Percentiles rank a stretch among this genome's conserved stretches.
Conservation (phyloP, 805 yeast genomes). For the Cyberlindnera americana region DNA sequence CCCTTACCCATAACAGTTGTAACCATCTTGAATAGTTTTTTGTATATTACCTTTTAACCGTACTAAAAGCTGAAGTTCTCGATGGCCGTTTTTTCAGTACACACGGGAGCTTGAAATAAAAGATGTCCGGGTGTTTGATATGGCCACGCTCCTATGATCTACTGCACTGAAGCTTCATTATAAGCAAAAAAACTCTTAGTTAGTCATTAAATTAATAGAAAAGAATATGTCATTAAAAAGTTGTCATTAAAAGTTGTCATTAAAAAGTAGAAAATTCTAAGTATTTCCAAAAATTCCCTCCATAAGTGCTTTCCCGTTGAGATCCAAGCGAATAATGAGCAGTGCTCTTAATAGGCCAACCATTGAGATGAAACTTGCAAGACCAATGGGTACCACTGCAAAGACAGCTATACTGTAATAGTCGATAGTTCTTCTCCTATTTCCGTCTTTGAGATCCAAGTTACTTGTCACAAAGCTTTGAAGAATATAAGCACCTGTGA, state of each 20-base stretch:
- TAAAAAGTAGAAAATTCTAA: no score
- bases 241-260: neutral
- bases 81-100: neutral
- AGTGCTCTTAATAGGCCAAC: slow-evolving; percentile 73
- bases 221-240: neutral
- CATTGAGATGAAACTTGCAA: slow-evolving; percentile 93
- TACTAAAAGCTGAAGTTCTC: neutral
- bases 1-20: slow-evolving; percentile 29
- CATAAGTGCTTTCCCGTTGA: slow-evolving; percentile 27
- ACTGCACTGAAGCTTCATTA: no score
- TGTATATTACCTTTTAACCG: neutral
- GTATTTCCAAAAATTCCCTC: slow-evolving; percentile 9
- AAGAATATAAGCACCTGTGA: slow-evolving; percentile 74
- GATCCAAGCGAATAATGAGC: slow-evolving; percentile 68
- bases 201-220: no score
- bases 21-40: slow-evolving; percentile 19
- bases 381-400: slow-evolving; percentile 97
- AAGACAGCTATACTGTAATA: slow-evolving; percentile 86
- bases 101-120: no score
- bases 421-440: slow-evolving; percentile 62
- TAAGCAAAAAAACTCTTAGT: no score
- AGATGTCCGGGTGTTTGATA: slow-evolving; percentile 1
- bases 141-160: no score
- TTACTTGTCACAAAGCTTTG: slow-evolving; percentile 88
- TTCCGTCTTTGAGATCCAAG: slow-evolving; percentile 40